phyloP scores from a whole-genome alignment of 1,284 basidiomycete genomes.

The Cutaneotrichosporon mucoides region DNA sequence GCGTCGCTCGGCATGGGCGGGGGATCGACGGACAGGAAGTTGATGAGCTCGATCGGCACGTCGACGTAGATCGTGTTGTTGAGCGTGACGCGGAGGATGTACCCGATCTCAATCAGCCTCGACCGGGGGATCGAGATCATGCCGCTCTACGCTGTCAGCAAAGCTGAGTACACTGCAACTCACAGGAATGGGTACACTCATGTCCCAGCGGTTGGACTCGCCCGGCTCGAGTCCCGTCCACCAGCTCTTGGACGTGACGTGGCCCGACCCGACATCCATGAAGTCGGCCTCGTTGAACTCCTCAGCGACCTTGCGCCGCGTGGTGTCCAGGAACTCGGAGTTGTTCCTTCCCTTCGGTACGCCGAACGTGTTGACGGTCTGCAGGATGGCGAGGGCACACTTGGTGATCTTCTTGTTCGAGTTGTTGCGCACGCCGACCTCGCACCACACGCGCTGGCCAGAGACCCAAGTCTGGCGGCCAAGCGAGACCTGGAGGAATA shows the following conservation, averaged over 20 bases:
- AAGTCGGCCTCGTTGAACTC: conserved; percentile 59
- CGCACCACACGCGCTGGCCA: conserved; percentile 73
- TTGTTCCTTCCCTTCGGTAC: conserved; percentile 50
- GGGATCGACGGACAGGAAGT: conserved; percentile 49
- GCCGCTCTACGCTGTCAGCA: conserved; percentile 55
- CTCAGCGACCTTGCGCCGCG: conserved; percentile 57
- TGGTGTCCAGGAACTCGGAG: conserved; percentile 53
- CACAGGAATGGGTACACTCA: conserved; percentile 66
- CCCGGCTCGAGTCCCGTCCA: conserved; percentile 73
- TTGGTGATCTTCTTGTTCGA: conserved; percentile 69
- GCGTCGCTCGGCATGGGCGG: conserved; percentile 41
- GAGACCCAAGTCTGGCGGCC: conserved; percentile 79
- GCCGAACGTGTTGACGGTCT: conserved; percentile 67
- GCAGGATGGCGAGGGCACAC: conserved; percentile 64
- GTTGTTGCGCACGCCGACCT: conserved; percentile 67
- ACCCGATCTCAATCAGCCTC: conserved; percentile 73
- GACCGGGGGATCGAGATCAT: conserved; percentile 70
- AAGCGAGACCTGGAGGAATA: conserved; percentile 68
- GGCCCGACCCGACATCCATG: conserved; percentile 57
- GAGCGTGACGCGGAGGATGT: conserved; percentile 67
- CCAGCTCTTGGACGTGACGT: conserved; percentile 78
- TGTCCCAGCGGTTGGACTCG: conserved; percentile 57
- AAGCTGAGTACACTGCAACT: conserved; percentile 33
- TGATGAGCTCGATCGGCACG: conserved; percentile 46
- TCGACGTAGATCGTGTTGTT: conserved; percentile 59